phyloP scores from a whole-genome alignment of 371 early-diverging fungal species.

The Actinomortierella wolfii region DNA sequence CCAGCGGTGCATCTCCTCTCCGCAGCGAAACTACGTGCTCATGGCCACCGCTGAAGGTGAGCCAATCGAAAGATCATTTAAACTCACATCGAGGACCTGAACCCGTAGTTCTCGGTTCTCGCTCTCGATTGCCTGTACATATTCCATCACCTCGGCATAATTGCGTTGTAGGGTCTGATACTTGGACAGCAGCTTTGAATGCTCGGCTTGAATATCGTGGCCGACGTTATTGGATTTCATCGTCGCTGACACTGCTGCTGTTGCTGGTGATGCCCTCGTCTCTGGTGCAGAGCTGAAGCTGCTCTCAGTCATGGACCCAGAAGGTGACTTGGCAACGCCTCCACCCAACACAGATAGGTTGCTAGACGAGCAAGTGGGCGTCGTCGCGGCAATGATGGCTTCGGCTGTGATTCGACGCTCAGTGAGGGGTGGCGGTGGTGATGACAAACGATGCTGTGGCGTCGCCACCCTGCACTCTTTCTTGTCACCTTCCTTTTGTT shows the following conservation, averaged over 20 bases:
- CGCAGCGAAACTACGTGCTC: too few species aligned
- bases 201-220: constrained; percentile 15
- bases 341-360: too few species aligned
- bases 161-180: constrained; percentile 23
- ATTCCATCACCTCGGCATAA: constrained; percentile 26
- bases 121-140: constrained; percentile 14
- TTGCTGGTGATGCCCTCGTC: constrained; percentile 1
- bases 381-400: constrained; percentile 27
- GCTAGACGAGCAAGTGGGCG: neutral
- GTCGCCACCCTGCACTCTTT: neutral
- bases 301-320: neutral
- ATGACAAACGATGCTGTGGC: neutral
- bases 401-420: constrained; percentile 34
- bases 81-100: constrained; percentile 18
- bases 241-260: neutral
- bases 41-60: too few species aligned
- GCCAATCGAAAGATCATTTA: too few species aligned
- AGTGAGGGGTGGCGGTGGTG: too few species aligned
- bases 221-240: constrained; percentile 25
- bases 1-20: too few species aligned
- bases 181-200: constrained; percentile 20
- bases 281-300: neutral
- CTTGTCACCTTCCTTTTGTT: constrained; percentile 9
- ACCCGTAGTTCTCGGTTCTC: constrained; percentile 26
- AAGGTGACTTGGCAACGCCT: too few species aligned